These are phyloP conservation scores for Xylariaceae sp. DNA, from an alignment of 2,329 filamentous ascomycete genomes.

Conservation along the genomic window DNA sequence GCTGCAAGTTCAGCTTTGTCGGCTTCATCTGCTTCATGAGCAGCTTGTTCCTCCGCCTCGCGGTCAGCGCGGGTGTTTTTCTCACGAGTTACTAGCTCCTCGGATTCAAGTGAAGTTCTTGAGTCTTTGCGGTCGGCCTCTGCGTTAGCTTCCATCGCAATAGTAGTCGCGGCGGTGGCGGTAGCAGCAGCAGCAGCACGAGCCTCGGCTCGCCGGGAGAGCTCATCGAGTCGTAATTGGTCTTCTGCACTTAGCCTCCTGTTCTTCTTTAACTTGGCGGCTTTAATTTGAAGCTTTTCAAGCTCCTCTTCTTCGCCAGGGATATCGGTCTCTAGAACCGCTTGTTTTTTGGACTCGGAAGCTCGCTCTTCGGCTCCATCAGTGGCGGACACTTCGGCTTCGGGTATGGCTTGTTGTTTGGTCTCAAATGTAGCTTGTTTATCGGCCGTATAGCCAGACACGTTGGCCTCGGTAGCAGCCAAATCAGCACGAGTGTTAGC, in stretches of 20 bases:
- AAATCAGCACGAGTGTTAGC: slow-evolving; percentile 10
- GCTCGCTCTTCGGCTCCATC: slow-evolving; percentile 19
- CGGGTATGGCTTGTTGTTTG: slow-evolving; percentile 19
- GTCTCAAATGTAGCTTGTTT: slow-evolving; percentile 25
- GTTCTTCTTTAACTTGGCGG: background rate
- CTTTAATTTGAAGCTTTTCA: background rate
- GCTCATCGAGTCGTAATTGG: background rate
- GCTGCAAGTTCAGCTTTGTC: background rate
- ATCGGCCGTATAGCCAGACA: slow-evolving; percentile 9
- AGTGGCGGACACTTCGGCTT: slow-evolving; percentile 23
- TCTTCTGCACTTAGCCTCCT: background rate
- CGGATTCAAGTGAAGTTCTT: slow-evolving; percentile 2
- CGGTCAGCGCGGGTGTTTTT: slow-evolving; percentile 12
- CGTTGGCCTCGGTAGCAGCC: slow-evolving; percentile 23
- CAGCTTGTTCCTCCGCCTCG: slow-evolving; percentile 4
- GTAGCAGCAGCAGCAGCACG: background rate
- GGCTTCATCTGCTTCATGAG: background rate
- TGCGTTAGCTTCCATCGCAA: background rate
- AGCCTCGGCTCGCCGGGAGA: background rate
- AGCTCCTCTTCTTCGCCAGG: slow-evolving; percentile 1
- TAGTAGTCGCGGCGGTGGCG: too few relatives aligned
- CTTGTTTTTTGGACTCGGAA: slow-evolving; percentile 1
- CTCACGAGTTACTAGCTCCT: slow-evolving; percentile 12
- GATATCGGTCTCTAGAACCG: slow-evolving; percentile 7
- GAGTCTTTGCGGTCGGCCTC: background rate